Percentiles rank a stretch among this genome's conserved stretches.
Conservation (phyloP, 2,329 filamentous ascomycete genomes). For the Aschersonia sp. region DNA sequence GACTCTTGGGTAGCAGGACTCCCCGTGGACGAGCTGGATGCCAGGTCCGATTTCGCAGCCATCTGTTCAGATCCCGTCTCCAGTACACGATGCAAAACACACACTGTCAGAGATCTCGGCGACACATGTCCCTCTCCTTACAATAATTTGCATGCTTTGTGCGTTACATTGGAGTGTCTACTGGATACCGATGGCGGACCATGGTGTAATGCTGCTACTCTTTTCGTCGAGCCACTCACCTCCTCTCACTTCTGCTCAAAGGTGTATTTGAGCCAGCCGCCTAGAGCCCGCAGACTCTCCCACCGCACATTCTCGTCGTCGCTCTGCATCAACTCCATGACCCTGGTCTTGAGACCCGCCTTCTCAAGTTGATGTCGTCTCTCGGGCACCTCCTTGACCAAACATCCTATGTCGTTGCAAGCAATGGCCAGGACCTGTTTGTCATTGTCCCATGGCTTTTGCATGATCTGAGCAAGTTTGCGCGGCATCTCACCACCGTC, state of each 20-base stretch:
- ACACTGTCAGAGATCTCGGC: too few species aligned
- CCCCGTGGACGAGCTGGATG: too few species aligned
- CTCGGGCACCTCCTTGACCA: conserved; percentile 84
- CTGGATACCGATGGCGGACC: too few species aligned
- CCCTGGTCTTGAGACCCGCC: conserved; percentile 67
- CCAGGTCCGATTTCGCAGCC: too few species aligned
- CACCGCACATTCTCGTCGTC: conserved; percentile 78
- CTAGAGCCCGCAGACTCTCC: conserved; percentile 79
- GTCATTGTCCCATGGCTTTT: conserved; percentile 59
- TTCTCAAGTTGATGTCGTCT: conserved; percentile 68
- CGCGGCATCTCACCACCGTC: conserved; percentile 66
- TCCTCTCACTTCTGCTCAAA: conserved; percentile 28
- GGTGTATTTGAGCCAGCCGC: conserved; percentile 50
- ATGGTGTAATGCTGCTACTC: background rate
- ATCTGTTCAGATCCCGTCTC: too few species aligned
- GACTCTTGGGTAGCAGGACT: too few species aligned
- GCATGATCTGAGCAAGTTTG: conserved; percentile 75
- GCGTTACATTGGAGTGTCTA: too few species aligned
- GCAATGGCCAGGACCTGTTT: conserved; percentile 84
- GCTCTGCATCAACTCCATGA: conserved; percentile 91
- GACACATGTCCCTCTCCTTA: too few species aligned
- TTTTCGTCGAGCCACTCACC: background rate
- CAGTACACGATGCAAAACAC: too few species aligned
- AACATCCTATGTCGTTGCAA: conserved; percentile 78
- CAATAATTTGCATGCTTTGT: too few species aligned